Conservation (phyloP, 106 monocot species). For the Dioscorea dumetorum region DNA sequence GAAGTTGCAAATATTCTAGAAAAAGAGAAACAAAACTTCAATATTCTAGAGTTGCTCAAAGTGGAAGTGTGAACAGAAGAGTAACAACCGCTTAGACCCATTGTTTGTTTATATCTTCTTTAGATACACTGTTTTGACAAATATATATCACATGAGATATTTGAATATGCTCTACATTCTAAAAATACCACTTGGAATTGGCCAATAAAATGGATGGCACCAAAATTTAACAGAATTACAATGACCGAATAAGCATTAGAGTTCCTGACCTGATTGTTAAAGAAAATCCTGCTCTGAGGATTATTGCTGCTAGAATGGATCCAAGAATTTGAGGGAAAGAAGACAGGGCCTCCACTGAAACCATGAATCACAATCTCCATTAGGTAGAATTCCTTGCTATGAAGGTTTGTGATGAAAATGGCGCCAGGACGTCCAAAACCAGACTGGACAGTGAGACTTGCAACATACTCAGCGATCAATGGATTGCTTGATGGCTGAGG, state of each 20-base stretch:
- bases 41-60: no score
- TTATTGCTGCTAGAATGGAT: slow-evolving; percentile 48
- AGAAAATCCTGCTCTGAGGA: slow-evolving; percentile 47
- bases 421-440: slow-evolving; percentile 68
- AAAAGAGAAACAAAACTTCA: no score
- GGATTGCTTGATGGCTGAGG: slow-evolving; percentile 45
- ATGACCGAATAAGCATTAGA: background rate
- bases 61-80: no score
- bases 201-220: no score
- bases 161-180: no score
- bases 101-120: no score
- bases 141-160: no score
- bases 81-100: no score
- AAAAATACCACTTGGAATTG: no score
- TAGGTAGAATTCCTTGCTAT: slow-evolving; percentile 51
- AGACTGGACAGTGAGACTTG: slow-evolving; percentile 39
- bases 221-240: background rate
- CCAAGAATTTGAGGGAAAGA: slow-evolving; percentile 73
- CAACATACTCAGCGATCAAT: slow-evolving; percentile 40
- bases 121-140: no score
- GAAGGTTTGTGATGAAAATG: slow-evolving; percentile 51
- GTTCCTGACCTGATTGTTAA: slow-evolving; percentile 52
- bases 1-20: no score
- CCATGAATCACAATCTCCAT: slow-evolving; percentile 57
- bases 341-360: slow-evolving; percentile 36